Base-by-base conservation (phyloP, 768 basidiomycete species). In the Mycena vitilis region DNA sequence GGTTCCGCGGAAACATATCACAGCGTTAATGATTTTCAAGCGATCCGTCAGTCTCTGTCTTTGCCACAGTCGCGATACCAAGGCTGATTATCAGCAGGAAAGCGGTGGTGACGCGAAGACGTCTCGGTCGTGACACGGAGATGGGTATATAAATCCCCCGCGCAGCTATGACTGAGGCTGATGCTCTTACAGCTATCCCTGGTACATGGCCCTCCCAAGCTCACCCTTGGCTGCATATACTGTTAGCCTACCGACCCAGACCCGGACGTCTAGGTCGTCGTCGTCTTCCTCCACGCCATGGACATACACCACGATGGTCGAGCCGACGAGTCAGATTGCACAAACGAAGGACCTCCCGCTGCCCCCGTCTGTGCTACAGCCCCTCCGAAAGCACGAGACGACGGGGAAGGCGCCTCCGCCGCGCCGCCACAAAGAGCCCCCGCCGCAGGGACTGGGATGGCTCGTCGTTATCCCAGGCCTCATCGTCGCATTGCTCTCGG, bases 321-420 rank as follows among this genome's bases (percentile, higher is more conserved):
- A 42, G 22, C 42, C 44, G 3, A 6, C 30, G 30, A 66, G 65
- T 42, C 25, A 36, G 2, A 64, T 62, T 9, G 56, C 56, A 12
- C 45, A 11, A 7, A 37, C 60, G 23, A 69, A 68, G 44, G 51
- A 56, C 2, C 66, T 71, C 12, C 71, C 71, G 8, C 55, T 48
- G 5, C 71, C 51, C 1, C 71, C 67, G 22, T 25, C 45, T 18
- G 63, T 63, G 56, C 67, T 71, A 22, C 63, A 71, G 52, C 71
- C 71, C 23, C 71, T 71, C 9, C 66, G 71, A 22, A 71, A 71
- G 60, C 55, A 66, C 51, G 71, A 71, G 48, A 62, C 63, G 56
- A 38, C 38, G 34, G 65, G 63, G 38, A 57, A n/a, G 40, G 65
- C 56, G 53, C 25, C 44, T 0, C 38, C 54, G 16, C 66, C 63